Evolutionary conservation across 202 grass and related monocot species (phyloP).

Genomic region (Musa balbisiana): DNA sequence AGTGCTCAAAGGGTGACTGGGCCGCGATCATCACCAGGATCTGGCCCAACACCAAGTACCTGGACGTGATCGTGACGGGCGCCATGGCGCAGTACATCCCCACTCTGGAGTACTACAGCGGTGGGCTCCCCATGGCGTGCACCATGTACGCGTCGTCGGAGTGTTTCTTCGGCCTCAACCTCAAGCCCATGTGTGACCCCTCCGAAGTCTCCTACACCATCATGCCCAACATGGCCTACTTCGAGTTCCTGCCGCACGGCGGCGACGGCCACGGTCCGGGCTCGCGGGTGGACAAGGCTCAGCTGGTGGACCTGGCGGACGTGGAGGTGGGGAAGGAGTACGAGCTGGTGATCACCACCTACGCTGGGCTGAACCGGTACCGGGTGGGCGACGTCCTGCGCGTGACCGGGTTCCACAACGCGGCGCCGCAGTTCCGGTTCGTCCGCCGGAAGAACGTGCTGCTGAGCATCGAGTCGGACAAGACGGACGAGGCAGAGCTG

Average conservation of each 20-base stretch:
- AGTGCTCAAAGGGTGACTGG: conserved; percentile 70
- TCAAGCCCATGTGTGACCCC: conserved; percentile 40
- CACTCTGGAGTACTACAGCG: conserved; percentile 76
- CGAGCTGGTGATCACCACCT: conserved; percentile 67
- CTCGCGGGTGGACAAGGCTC: conserved; percentile 14
- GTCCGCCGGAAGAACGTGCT: conserved; percentile 70
- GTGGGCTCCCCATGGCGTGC: conserved; percentile 79
- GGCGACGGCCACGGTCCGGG: too few species aligned
- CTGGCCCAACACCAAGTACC: conserved; percentile 90
- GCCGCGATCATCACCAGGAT: conserved; percentile 69
- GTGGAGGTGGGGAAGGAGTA: conserved; percentile 48
- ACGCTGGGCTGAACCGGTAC: conserved; percentile 52
- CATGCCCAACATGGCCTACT: conserved; percentile 70
- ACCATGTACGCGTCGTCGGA: conserved; percentile 97
- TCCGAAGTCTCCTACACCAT: conserved; percentile 50
- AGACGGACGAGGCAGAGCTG: conserved; percentile 64
- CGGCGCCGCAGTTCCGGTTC: conserved; percentile 62
- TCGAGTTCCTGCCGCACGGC: conserved; percentile 57
- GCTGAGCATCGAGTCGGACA: conserved; percentile 52
- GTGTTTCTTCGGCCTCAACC: conserved; percentile 69
- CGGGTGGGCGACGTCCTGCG: conserved; percentile 51
- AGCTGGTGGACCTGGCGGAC: conserved; percentile 28
- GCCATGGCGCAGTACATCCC: conserved; percentile 97
- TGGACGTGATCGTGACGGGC: conserved; percentile 92
- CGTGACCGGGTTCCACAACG: conserved; percentile 52